Conservation (phyloP, 2,329 filamentous ascomycete genomes). For the Fusarium irregulare region DNA sequence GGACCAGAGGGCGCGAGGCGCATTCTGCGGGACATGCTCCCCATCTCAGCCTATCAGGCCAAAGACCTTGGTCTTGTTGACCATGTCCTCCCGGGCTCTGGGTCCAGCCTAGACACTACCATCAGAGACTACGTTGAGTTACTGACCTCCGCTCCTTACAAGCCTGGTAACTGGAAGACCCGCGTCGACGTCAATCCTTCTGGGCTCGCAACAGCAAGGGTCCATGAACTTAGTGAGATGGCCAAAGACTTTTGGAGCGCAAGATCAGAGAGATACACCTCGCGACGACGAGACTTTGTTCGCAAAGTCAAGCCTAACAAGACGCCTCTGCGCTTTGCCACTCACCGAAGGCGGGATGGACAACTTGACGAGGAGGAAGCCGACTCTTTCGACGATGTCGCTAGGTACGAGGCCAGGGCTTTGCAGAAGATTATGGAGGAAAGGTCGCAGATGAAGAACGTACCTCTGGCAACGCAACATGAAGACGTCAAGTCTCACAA, state of each 20-base stretch:
- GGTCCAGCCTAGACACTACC: neutral
- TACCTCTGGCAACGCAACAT: neutral
- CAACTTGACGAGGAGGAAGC: conserved; percentile 17
- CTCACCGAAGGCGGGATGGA: neutral
- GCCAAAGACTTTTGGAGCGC: conserved; percentile 28
- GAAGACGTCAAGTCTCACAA: neutral
- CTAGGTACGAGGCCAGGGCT: neutral
- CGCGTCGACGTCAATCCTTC: neutral
- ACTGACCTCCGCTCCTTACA: neutral
- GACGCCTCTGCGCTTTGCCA: conserved; percentile 13
- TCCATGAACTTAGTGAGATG: conserved; percentile 19
- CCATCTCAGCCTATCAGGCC: conserved; percentile 11
- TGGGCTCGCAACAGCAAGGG: neutral
- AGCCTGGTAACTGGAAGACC: conserved; percentile 7
- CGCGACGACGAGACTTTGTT: conserved; percentile 12
- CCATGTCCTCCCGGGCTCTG: conserved; percentile 11
- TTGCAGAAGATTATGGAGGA: neutral
- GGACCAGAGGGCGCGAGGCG: neutral
- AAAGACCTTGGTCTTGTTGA: conserved; percentile 7
- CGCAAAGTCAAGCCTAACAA: conserved; percentile 8
- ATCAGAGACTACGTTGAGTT: neutral
- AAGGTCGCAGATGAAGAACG: neutral
- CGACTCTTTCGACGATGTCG: conserved; percentile 15
- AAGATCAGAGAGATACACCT: conserved; percentile 15
- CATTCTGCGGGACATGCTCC: conserved; percentile 7